Percentiles rank a stretch among this genome's conserved stretches.
These are phyloP conservation scores for Cladophialophora carrionii DNA, from an alignment of 2,329 filamentous ascomycete species.

Conservation along the genomic window DNA sequence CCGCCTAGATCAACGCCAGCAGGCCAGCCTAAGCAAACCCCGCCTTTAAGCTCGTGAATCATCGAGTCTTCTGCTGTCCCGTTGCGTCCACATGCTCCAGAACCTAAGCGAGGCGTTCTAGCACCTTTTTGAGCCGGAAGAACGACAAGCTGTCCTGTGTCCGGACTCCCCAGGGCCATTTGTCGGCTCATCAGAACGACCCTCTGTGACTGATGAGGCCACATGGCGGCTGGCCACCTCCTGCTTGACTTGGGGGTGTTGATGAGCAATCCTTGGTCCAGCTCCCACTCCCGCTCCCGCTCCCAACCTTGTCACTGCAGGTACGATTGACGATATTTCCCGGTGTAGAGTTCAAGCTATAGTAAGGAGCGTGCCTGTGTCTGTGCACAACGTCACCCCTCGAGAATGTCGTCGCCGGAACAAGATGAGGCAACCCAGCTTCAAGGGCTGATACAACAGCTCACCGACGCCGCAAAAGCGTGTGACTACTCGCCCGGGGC, in stretches of 20 bases:
- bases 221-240: neutral
- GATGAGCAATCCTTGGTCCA: no score
- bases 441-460: slow-evolving; percentile 14
- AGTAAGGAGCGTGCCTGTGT: neutral
- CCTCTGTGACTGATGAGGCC: neutral
- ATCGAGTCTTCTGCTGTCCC: neutral
- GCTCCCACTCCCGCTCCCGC: no score
- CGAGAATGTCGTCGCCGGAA: neutral
- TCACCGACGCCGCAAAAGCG: slow-evolving; percentile 18
- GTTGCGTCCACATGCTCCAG: neutral
- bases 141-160: neutral
- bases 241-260: no score
- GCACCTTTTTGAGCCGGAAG: neutral
- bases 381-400: neutral
- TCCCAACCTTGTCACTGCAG: neutral
- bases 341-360: neutral
- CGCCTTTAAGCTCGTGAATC: neutral
- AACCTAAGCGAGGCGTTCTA: neutral
- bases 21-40: neutral
- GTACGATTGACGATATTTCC: neutral
- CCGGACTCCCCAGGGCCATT: neutral
- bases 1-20: neutral
- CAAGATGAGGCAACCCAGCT: slow-evolving; percentile 13
- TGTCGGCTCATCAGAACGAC: neutral
- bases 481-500: slow-evolving; percentile 16